Evolutionary conservation across 352 stramenopile species (phyloP), one percentile per base, ranked within the genome.

Genomic region (Pythium monospermum): DNA sequence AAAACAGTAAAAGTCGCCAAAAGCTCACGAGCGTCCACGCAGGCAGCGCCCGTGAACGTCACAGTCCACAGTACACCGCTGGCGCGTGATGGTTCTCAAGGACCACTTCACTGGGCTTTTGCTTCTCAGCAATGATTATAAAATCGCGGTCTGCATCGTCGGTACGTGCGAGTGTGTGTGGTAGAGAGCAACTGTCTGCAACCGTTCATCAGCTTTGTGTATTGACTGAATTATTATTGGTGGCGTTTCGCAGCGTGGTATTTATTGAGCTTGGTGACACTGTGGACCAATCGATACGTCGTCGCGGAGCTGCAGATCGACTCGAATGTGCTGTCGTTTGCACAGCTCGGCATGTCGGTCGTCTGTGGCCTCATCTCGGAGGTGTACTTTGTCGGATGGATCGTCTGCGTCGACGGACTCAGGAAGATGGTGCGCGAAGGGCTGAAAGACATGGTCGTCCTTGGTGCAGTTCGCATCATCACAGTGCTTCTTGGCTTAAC

Each of bases 401-500:
- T 53, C 6, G 61, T 69, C 19, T 87, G 75, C 66, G 71, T 83
- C 49, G 51, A 45, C 21, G 66, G 62, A 23, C 50, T 83, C 49
- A 63, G 52, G 35, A 77, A 83, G 54, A 55, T 85, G 18, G 41
- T 85, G 37, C 52, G 64, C 16, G 65, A 87, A 38, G 75, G 79
- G 13, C 69, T 87, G 22, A 91, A 89, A 57, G 81, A 93, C 67
- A 93, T 93, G 74, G 57, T 90, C 25, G 56, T 90, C 35, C 74
- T 93, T n/a, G 76, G 80, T 40, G 71, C 63, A 21, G 78, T 95
- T 22, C 84, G 88, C 38, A 89, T 91, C 41, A 64, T 94, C 43
- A 96, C 87, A 0, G 80, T 97, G 15, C 59, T 96, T n/a, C 61
- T 96, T 11, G 85, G 85, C 11, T 79, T 97, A 30, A 94, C 89